Base-by-base conservation (phyloP, 805 yeast genomes). In the Starmerella floris region DNA sequence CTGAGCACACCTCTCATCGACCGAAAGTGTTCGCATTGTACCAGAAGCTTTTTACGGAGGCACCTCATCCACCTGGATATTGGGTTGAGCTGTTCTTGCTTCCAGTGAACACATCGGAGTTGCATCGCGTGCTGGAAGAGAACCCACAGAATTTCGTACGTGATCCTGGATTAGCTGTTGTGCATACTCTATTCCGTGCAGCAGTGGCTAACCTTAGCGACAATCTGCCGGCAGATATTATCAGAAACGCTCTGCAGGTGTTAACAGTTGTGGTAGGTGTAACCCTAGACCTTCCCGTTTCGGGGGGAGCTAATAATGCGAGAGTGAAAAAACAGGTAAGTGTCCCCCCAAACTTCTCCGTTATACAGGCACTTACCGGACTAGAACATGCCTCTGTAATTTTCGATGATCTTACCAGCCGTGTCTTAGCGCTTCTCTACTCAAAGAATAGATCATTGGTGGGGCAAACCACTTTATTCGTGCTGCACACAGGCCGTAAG, bases 21-120 rank as follows among this genome's bases (percentile, higher is more conserved):
- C 66, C 66, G 19, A 64, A 64, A 48, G 61, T 59, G 13, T 50
- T 61, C 15, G 31, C 46, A 2, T 46, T 64, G 11, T 64, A 64
- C 41, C 61, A 58, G 20, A 34, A 48, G 34, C 53, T 64, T 15
- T 60, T 62, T 39, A 5, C 30, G 6, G 15, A 6, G 13, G 37
- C 26, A 15, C 25, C 5, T 4, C 59, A 55, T 22, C 31, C 34
- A 1, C 59, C 59, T 8, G 63, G 62, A 13, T 58, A 43, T 48
- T 60, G 63, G 63, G 56, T 57, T 23, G 62, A 60, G 46, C 51
- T 60, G 28, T 60, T 59, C 43, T 37, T 59, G 31, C 51, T 60
- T 35, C 55, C 55, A 4, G 55, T 55, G 30, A 46, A 51, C 35
- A 41, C 37, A 31, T 49, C 41, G 38, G 47, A 44, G 40, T 49